Evolutionary conservation across 257 asterid species (phyloP).

Genomic region (Prunella vulgaris): DNA sequence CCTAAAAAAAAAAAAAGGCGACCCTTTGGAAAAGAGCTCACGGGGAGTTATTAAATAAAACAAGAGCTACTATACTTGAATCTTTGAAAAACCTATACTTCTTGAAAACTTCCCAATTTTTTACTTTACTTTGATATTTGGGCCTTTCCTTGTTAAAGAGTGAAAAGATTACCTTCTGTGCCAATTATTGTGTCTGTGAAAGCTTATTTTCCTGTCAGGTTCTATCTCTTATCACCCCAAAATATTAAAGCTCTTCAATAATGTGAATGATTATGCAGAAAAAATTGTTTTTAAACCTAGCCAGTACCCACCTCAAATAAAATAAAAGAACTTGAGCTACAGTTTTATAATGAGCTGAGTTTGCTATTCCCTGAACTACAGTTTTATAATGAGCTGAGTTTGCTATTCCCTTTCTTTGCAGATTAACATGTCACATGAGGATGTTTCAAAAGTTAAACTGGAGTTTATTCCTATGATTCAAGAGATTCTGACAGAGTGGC

Average conservation of each 20-base stretch:
- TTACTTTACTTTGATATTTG: neutral
- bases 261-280: neutral
- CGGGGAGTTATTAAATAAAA: neutral
- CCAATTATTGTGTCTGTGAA: neutral
- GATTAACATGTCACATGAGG: conserved; percentile 73
- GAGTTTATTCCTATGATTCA: conserved; percentile 84
- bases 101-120: neutral
- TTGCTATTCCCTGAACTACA: neutral
- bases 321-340: neutral
- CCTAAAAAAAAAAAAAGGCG: neutral
- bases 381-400: neutral
- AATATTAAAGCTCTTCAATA: neutral
- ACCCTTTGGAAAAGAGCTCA: conserved; percentile 4
- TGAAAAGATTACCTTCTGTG: conserved; percentile 1
- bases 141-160: conserved; percentile 3
- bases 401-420: conserved; percentile 35
- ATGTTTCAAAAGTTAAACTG: conserved; percentile 66
- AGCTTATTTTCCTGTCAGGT: conserved; percentile 6
- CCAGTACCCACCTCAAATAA: neutral
- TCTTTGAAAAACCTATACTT: neutral
- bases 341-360: neutral
- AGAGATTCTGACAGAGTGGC: conserved; percentile 87
- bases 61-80: neutral
- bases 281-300: neutral
- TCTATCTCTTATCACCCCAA: neutral